Evolutionary conservation across 2,329 filamentous ascomycete species (phyloP), one percentile per base, ranked within the genome.

Genomic region (Aspergillus alliaceus): DNA sequence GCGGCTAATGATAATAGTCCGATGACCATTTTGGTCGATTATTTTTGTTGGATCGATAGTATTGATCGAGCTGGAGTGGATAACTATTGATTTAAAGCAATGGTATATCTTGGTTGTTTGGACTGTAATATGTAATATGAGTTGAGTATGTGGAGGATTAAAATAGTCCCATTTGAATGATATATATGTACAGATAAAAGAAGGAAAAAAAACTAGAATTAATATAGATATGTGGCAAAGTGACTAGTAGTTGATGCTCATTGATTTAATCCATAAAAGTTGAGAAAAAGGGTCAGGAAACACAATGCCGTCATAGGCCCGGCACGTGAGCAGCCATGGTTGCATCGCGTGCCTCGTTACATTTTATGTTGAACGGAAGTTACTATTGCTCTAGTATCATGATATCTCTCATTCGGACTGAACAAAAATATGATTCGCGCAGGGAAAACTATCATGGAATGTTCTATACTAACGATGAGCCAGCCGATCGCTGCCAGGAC

Each of bases 1-100:
- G 76, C 61, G 15, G 72, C 64, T 50, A 79, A 59, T 39, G 72
- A 58, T 44, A 78, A 57, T 20, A 78, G 66, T 22, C 77, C 75
- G 57, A 79, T 70, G 53, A 78, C 74, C 73, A 77, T 76, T 54
- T 49, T 66, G 65, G 37, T 59, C 65, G 12, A 46, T 39, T 59
- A 37, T 40, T 22, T 35, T 3, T 44, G 25, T 24, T 46, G 27
- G 27, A 7, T 22, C 20, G 31, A 29, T 39, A 14, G 31, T 29
- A 9, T 29, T 29, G 5, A n/a, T n/a, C n/a, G n/a, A n/a, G n/a
- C n/a, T n/a, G n/a, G n/a, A n/a, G 29, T 31, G 11, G 29, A 31
- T 31, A 31, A 31, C 18, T 39, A 14, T 42, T 22, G 39, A 24
- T 42, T n/a, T n/a, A n/a, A n/a, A n/a, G n/a, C n/a, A n/a, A n/a